Base-by-base conservation (phyloP, 495 filamentous ascomycete genomes). In the Zalerion maritima region DNA sequence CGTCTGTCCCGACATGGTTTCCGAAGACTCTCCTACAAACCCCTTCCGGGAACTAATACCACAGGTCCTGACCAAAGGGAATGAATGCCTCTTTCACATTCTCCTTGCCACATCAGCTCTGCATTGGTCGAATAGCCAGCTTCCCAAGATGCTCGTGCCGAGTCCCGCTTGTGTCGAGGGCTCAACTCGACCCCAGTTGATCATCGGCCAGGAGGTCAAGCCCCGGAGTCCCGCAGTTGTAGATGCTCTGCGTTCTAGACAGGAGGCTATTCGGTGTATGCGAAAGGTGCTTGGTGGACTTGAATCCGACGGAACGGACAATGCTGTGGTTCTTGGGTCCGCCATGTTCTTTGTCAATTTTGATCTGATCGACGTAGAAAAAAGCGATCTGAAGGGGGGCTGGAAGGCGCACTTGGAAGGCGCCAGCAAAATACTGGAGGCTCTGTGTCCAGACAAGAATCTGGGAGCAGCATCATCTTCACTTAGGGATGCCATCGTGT, bases 321-420 rank as follows among this genome's bases (percentile, higher is more conserved):
- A 47, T 4, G 58, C 55, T 18, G 50, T 67, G 21, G 22, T 60
- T 5, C 47, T 64, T 0, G 60, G 64, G 4, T 62, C 62, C 14
- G 57, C 67, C 2, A 58, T 71, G 16, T 64, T 72, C 34, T 55
- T 73, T 21, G 56, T 73, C 33, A 69, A 72, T 23, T 52, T 73
- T 14, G 59, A 71, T 37, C 52, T 73, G 4, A 54, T 73, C 13
- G 68, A 73, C 42, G n/a, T n/a, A n/a, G n/a, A n/a, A n/a, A n/a
- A n/a, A n/a, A n/a, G n/a, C n/a, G 62, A 62, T 3, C 67, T 67
- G 0, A 62, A 53, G 29, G 60, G 63, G 14, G 55, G 52, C 5
- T 73, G 69, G 69, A 60, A 64, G 17, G 46, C 50, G 31, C 69
- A 73, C 38, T 51, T 72, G 23, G 50, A 62, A 34, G 62, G 58